phyloP scores from a whole-genome alignment of 495 filamentous ascomycete genomes.

The Aspergillus kassunensis region DNA sequence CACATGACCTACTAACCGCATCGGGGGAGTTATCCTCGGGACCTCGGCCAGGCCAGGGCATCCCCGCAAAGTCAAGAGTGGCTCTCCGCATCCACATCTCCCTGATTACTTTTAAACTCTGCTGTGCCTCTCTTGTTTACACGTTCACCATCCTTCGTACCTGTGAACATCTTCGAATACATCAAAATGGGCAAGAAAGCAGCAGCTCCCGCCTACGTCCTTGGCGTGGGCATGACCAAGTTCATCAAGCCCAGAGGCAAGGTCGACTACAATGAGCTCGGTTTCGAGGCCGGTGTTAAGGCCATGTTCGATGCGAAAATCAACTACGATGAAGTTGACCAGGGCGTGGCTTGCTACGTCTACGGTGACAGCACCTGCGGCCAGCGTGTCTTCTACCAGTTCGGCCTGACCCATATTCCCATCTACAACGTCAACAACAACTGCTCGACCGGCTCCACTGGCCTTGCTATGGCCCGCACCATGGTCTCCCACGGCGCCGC shows the following conservation, averaged over 20 bases:
- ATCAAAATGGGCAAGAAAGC: conserved; percentile 47
- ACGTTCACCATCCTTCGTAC: not conserved
- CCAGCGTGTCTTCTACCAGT: conserved; percentile 98
- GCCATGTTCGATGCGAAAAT: conserved; percentile 93
- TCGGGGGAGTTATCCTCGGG: conserved; percentile 19
- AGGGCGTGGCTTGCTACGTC: conserved; percentile 95
- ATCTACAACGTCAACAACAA: conserved; percentile 99
- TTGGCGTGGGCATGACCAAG: conserved; percentile 97
- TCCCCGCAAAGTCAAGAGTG: conserved; percentile 18
- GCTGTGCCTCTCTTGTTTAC: not conserved
- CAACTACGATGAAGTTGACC: conserved; percentile 94
- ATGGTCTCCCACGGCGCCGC: conserved; percentile 75
- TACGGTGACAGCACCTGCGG: conserved; percentile 95
- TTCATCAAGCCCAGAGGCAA: conserved; percentile 97
- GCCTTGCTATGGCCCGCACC: conserved; percentile 76
- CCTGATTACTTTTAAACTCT: not conserved
- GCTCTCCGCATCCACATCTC: conserved; percentile 14
- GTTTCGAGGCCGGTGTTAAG: conserved; percentile 93
- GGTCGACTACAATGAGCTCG: conserved; percentile 63
- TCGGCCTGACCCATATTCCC: conserved; percentile 93
- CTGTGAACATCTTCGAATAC: not conserved
- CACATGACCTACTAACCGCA: conserved; percentile 3
- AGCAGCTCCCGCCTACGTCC: conserved; percentile 68
- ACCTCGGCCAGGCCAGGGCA: conserved; percentile 17
- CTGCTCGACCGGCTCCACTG: conserved; percentile 89